Evolutionary conservation across 148 eudicot species (phyloP).

Genomic region (Linanthus parryae): DNA sequence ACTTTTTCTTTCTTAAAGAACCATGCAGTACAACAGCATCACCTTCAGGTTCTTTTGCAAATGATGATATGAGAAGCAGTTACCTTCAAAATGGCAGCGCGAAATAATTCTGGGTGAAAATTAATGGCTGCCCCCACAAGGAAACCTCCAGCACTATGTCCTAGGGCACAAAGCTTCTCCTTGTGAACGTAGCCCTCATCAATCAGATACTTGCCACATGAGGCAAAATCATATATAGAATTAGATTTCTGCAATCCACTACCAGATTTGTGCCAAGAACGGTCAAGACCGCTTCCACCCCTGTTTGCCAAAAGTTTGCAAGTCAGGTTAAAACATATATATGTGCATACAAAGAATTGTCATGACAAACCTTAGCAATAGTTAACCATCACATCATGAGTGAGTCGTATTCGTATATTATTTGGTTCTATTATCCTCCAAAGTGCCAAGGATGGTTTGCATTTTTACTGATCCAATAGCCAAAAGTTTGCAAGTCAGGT

Average conservation of each 20-base stretch:
- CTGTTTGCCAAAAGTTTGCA: conserved; percentile 27
- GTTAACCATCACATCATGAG: not conserved
- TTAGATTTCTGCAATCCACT: conserved; percentile 71
- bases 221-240: conserved; percentile 69
- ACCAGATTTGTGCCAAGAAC: conserved; percentile 79
- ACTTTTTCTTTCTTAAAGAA: no score
- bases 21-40: no score
- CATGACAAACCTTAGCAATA: no score
- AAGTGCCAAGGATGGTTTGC: no score
- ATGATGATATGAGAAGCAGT: no score
- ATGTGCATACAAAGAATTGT: no score
- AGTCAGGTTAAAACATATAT: conserved; percentile 1
- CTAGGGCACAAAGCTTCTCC: conserved; percentile 65
- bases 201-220: conserved; percentile 72
- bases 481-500: conserved; percentile 10
- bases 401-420: no score
- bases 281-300: conserved; percentile 76
- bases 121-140: conserved; percentile 84
- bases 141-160: conserved; percentile 86
- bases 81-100: conserved; percentile 86
- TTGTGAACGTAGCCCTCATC: conserved; percentile 57
- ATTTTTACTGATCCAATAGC: no score
- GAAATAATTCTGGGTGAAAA: conserved; percentile 57
- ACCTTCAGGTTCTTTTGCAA: no score
- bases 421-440: no score